These are phyloP conservation scores for Annulohypoxylon stygium DNA, from an alignment of 495 filamentous ascomycete species.

Conservation along the genomic window DNA sequence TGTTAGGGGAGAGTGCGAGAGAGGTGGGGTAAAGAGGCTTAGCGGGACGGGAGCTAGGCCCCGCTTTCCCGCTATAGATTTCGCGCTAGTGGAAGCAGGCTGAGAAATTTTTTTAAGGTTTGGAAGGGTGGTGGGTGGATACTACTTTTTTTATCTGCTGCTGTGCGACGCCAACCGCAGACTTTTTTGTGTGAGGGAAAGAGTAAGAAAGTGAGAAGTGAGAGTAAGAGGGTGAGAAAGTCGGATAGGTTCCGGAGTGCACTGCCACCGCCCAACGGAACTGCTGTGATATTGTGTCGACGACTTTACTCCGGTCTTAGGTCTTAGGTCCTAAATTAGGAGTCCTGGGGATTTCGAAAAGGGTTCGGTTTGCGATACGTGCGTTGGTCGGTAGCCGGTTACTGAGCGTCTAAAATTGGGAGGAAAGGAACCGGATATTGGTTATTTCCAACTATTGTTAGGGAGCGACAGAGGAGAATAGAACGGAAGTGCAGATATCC, in stretches of 20 bases:
- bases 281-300: no score
- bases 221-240: background rate
- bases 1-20: no score
- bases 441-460: no score
- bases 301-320: no score
- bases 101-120: conserved; percentile 14
- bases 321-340: no score
- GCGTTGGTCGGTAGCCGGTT: background rate
- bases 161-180: conserved; percentile 23
- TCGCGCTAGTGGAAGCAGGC: no score
- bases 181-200: background rate
- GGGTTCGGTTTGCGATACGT: background rate
- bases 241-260: conserved; percentile 15
- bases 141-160: conserved; percentile 8
- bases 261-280: conserved; percentile 27
- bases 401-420: conserved; percentile 7
- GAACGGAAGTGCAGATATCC: conserved; percentile 22
- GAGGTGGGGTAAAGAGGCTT: conserved; percentile 21
- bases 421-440: background rate
- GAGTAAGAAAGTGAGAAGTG: background rate
- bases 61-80: conserved; percentile 17
- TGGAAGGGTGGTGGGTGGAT: background rate
- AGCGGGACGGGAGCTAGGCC: conserved; percentile 14
- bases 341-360: no score
- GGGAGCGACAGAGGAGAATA: conserved; percentile 13